These are phyloP conservation scores for Theobroma cacao DNA, from an alignment of 345 rosid genomes.

Conservation along the genomic window DNA sequence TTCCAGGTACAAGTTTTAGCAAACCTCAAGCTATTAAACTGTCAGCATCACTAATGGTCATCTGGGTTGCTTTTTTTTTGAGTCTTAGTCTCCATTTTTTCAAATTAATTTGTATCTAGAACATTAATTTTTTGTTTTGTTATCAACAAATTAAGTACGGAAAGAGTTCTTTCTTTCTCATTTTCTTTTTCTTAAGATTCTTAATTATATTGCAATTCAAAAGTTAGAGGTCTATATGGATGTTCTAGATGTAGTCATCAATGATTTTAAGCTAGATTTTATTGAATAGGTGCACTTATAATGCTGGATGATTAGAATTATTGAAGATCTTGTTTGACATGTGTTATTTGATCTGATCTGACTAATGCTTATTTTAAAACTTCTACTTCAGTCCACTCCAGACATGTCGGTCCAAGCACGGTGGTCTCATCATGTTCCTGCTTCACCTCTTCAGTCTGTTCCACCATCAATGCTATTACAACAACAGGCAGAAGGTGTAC, in stretches of 20 bases:
- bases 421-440: conserved; percentile 78
- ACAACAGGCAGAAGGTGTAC: conserved; percentile 50
- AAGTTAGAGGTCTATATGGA: not conserved
- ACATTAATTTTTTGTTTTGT: not conserved
- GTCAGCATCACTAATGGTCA: not conserved
- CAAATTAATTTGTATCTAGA: not conserved
- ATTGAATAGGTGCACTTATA: not conserved
- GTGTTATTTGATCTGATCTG: not conserved
- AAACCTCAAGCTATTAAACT: not conserved
- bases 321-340: too few relatives aligned
- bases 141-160: too few relatives aligned
- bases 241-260: not conserved
- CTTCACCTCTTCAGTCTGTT: conserved; percentile 49
- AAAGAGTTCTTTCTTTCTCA: too few relatives aligned
- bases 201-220: not conserved
- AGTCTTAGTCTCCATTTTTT: not conserved
- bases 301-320: not conserved
- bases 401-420: conserved; percentile 74
- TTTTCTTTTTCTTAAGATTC: too few relatives aligned
- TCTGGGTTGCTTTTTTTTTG: not conserved
- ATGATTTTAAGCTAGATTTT: not conserved
- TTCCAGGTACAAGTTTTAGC: conserved; percentile 66
- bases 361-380: conserved; percentile 18
- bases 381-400: conserved; percentile 55
- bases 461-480: conserved; percentile 59